phyloP scores from a whole-genome alignment of 305 asterid genomes.

The Solanum hybrid region DNA sequence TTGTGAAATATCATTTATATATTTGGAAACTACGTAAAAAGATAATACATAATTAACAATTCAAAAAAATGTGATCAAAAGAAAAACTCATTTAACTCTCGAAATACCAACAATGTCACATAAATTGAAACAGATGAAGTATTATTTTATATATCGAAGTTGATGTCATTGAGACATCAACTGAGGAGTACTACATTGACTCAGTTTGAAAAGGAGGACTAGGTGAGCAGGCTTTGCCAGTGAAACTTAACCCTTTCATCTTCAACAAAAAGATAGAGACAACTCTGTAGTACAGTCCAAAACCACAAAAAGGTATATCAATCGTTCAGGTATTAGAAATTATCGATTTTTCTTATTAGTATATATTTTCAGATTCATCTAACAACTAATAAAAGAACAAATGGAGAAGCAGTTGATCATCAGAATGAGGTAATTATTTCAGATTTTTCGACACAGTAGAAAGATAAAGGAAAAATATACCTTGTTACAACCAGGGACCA shows the following conservation, averaged over 20 bases:
- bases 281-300: not conserved
- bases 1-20: not conserved
- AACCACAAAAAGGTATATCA: not conserved
- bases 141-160: not conserved
- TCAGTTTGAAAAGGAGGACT: not conserved
- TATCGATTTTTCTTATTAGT: not conserved
- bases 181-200: not conserved
- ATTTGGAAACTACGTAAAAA: not conserved
- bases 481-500: conserved; percentile 95
- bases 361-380: not conserved
- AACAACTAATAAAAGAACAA: not conserved
- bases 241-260: not conserved
- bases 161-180: not conserved
- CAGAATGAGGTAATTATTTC: not conserved
- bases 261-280: not conserved
- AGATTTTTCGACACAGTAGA: conserved; percentile 1
- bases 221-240: not conserved
- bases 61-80: not conserved
- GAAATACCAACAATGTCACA: not conserved
- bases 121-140: not conserved
- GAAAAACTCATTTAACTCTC: not conserved
- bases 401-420: not conserved
- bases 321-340: not conserved
- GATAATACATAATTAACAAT: not conserved
- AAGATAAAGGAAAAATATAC: conserved; percentile 22